Evolutionary conservation across 768 basidiomycete genomes (phyloP).

Genomic region (Lentinula sp.): DNA sequence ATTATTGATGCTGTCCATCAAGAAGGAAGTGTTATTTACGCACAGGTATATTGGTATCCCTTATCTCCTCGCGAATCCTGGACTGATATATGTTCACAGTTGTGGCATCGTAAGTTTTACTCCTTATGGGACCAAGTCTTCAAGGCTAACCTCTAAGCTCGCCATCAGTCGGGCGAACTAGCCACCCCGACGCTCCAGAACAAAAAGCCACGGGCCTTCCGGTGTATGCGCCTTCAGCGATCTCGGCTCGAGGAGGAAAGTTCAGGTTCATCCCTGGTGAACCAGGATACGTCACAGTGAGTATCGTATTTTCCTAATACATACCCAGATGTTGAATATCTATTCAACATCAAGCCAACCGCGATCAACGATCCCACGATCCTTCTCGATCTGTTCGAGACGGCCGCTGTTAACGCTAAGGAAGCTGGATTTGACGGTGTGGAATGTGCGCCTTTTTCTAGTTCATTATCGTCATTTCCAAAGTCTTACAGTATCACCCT

Average conservation of each 20-base stretch:
- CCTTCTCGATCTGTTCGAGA: constrained; percentile 21
- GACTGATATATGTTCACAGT: not conserved
- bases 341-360: constrained; percentile 12
- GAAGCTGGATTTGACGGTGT: constrained; percentile 33
- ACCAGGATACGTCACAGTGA: constrained; percentile 23
- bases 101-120: constrained; percentile 7
- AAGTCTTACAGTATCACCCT: not conserved
- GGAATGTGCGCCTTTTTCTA: constrained; percentile 16
- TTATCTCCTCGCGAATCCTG: not conserved
- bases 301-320: not conserved
- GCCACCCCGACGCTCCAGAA: constrained; percentile 20
- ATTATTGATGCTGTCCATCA: constrained; percentile 42
- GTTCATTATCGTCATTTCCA: not conserved
- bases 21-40: constrained; percentile 36
- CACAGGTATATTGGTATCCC: constrained; percentile 26
- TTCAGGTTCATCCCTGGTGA: constrained; percentile 18
- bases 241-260: constrained; percentile 21
- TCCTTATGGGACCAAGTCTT: not conserved
- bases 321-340: not conserved
- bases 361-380: constrained; percentile 23
- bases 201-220: constrained; percentile 20
- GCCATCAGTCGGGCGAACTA: constrained; percentile 16
- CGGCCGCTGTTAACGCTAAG: constrained; percentile 25
- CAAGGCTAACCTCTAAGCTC: not conserved
- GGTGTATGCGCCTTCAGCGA: constrained; percentile 21